phyloP scores from a whole-genome alignment of 768 basidiomycete species.

The Krasilnikovozyma curviuscula region DNA sequence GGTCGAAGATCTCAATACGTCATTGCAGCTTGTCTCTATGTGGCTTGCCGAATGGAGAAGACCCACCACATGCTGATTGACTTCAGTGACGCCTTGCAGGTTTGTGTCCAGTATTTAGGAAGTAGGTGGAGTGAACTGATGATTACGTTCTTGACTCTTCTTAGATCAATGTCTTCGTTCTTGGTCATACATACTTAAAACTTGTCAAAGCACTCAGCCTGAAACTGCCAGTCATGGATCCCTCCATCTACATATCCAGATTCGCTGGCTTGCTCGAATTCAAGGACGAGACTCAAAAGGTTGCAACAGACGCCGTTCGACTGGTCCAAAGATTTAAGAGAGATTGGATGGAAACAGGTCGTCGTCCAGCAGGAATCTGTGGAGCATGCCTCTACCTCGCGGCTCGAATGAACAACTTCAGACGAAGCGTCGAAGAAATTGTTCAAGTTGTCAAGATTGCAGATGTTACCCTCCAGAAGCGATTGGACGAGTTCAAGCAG shows the following conservation, averaged over 20 bases:
- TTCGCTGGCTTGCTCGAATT: constrained; percentile 90
- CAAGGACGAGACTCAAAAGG: constrained; percentile 76
- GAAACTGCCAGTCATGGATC: constrained; percentile 57
- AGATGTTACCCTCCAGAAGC: constrained; percentile 80
- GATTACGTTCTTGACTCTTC: not conserved
- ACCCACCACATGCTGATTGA: constrained; percentile 97
- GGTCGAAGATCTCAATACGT: constrained; percentile 83
- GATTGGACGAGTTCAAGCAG: constrained; percentile 81
- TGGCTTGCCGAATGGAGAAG: constrained; percentile 78
- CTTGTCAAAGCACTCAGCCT: constrained; percentile 69
- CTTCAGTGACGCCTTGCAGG: constrained; percentile 89
- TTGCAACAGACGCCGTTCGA: constrained; percentile 80
- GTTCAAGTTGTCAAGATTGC: constrained; percentile 98
- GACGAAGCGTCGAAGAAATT: constrained; percentile 79
- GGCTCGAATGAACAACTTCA: constrained; percentile 95
- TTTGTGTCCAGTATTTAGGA: constrained; percentile 20
- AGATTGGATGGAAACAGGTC: constrained; percentile 93
- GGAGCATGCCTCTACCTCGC: constrained; percentile 88
- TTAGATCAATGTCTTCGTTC: constrained; percentile 91
- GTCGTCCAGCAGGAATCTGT: constrained; percentile 91
- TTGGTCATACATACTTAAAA: constrained; percentile 70
- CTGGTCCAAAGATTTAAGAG: constrained; percentile 84
- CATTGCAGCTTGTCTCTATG: constrained; percentile 86
- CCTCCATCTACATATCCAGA: constrained; percentile 87
- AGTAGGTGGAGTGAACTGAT: not conserved